These are phyloP conservation scores for Colletotrichum coccodes DNA, from an alignment of 2,329 filamentous ascomycete genomes.

Conservation along the genomic window DNA sequence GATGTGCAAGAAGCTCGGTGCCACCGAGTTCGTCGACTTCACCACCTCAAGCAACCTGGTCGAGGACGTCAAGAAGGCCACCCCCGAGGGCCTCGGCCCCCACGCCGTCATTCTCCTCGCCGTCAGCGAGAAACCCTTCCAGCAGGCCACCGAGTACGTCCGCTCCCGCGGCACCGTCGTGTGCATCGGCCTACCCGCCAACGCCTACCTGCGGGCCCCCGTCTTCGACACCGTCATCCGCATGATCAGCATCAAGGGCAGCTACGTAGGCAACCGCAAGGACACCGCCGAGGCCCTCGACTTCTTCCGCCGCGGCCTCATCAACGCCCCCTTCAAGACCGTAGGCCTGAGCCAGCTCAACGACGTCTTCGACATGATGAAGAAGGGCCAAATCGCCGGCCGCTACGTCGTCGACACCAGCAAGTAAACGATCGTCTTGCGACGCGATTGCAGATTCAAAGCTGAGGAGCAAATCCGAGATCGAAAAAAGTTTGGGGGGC, in stretches of 20 bases:
- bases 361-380: conserved; percentile 82
- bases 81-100: conserved; percentile 82
- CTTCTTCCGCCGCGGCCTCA: conserved; percentile 85
- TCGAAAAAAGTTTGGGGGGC: conserved; percentile 1
- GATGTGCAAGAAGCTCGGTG: conserved; percentile 77
- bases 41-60: conserved; percentile 79
- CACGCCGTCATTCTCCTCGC: conserved; percentile 90
- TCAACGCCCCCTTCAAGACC: conserved; percentile 88
- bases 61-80: conserved; percentile 84
- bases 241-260: conserved; percentile 94
- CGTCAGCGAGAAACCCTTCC: conserved; percentile 91
- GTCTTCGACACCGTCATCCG: conserved; percentile 89
- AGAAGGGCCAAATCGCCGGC: conserved; percentile 77
- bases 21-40: conserved; percentile 84
- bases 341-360: conserved; percentile 84
- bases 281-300: conserved; percentile 91
- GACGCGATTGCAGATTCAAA: not conserved
- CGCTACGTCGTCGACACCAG: conserved; percentile 83
- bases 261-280: conserved; percentile 91
- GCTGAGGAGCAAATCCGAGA: not conserved
- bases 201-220: conserved; percentile 82
- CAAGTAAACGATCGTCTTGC: conserved; percentile 53
- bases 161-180: conserved; percentile 85
- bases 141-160: conserved; percentile 91
- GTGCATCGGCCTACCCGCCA: conserved; percentile 87